Conservation (phyloP, 306 rosid species). For the Cyclanthera cordifolia region DNA sequence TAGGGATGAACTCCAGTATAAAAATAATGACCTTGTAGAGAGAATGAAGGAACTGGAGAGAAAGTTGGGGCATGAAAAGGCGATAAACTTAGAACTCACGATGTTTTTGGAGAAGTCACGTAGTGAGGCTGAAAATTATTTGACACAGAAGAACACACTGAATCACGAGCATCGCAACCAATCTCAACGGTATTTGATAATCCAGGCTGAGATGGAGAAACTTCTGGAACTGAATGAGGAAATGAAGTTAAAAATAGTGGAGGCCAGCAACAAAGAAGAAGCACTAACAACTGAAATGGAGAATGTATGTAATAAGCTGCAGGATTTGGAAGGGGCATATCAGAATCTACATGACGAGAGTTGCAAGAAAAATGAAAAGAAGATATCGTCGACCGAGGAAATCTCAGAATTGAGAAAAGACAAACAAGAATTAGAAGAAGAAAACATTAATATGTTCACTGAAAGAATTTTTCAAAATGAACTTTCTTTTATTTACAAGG, state of each 20-base stretch:
- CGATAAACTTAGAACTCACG: constrained; percentile 39
- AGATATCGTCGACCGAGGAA: constrained; percentile 28
- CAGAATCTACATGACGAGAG: constrained; percentile 40
- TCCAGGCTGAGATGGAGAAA: constrained; percentile 8
- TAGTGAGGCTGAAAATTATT: constrained; percentile 29
- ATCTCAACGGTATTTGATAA: constrained; percentile 17
- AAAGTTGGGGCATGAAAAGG: constrained; percentile 28
- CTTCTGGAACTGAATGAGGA: constrained; percentile 44
- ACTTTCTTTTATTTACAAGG: constrained; percentile 47
- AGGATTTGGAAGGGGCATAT: constrained; percentile 33
- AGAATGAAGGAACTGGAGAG: constrained; percentile 36
- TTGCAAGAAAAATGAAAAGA: constrained; percentile 42
- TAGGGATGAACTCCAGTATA: constrained; percentile 27
- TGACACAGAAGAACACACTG: constrained; percentile 38
- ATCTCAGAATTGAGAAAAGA: constrained; percentile 30
- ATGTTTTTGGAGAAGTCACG: constrained; percentile 39
- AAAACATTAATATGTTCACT: constrained; percentile 30
- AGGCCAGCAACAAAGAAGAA: constrained; percentile 44
- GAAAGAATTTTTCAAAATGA: constrained; percentile 49
- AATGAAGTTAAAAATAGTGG: constrained; percentile 41
- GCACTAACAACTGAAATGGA: constrained; percentile 31
- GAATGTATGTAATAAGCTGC: constrained; percentile 33
- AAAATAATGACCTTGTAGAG: constrained; percentile 46
- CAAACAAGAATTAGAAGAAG: constrained; percentile 28
- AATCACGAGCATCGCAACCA: constrained; percentile 33